Base-by-base conservation (phyloP, 805 yeast species). In the Debaryomyces maramus region DNA sequence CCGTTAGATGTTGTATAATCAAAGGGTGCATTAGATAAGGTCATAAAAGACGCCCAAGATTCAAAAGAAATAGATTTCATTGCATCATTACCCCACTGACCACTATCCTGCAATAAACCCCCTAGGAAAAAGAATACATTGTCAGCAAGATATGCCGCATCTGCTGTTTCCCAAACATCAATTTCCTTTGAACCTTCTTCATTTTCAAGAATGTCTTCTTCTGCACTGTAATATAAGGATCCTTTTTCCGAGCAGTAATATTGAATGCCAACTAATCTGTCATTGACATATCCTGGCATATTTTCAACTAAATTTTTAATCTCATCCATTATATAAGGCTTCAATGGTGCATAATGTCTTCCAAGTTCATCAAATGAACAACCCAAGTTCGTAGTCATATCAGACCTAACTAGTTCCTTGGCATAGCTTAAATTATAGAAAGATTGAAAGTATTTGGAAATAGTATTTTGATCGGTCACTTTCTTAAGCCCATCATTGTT, bases 321-420 rank as follows among this genome's bases (percentile, higher is more conserved):
- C 37, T 78, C 77, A 3, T 67, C 60, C 36, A 78, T 60, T 16
- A 89, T 78, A 0, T 62, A 52, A 0, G 85, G 81, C 36, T 85
- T 80, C 44, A 88, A 67, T 2, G 75, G 79, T 1, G 95, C 87
- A 53, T 86, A 88, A 55, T 90, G 97, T 53, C 96, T 75, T 2
- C 86, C 81, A 34, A 89, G 62, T 49, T 87, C 95, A 55, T 89
- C 96, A 50, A 89, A 72, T 0, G 83, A 72, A 19, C 75, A 67
- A 1, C 95, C 96, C 13, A 87, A 56, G 21, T 72, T 70, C 10
- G 74, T 67, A 1, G 80, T 70, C 50, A 71, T 70, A 37, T 80
- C 86, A 1, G 58, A 45, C 13, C 49, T 50, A 3, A 79, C 70
- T 39, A 86, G 55, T 15, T 73, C 78, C 46, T 75, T 76, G 3